These are phyloP conservation scores for Coemansia sp. DNA, from an alignment of 192 early-diverging fungal genomes.

Conservation along the genomic window DNA sequence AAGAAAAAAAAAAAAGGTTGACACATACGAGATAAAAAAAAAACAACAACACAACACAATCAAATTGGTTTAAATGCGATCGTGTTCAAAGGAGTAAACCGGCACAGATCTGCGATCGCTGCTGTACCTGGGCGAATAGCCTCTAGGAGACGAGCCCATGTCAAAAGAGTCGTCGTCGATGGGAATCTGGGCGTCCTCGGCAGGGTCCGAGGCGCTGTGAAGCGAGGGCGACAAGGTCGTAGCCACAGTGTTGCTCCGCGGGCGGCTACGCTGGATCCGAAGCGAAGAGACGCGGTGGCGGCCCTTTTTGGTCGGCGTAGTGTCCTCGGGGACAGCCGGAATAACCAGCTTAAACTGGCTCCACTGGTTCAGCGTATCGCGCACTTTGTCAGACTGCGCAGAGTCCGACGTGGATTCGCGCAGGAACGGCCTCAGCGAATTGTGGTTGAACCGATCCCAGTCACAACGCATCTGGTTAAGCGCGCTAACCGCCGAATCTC, in stretches of 20 bases:
- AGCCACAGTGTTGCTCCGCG: slow-evolving; percentile 1
- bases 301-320: slow-evolving; percentile 22
- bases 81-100: not conserved
- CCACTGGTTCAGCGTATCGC: slow-evolving; percentile 37
- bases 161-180: slow-evolving; percentile 5
- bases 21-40: too few relatives aligned
- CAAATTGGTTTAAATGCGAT: not conserved
- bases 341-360: slow-evolving; percentile 41
- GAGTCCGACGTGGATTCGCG: slow-evolving; percentile 43
- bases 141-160: slow-evolving; percentile 1
- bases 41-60: too few relatives aligned
- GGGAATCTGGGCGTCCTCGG: not conserved
- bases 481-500: slow-evolving; percentile 10
- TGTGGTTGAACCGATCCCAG: slow-evolving; percentile 27
- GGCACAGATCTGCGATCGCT: not conserved
- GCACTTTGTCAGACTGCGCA: slow-evolving; percentile 34
- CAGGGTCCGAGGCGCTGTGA: slow-evolving; percentile 4
- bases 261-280: slow-evolving; percentile 1
- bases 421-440: slow-evolving; percentile 30
- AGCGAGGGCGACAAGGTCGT: slow-evolving; percentile 11
- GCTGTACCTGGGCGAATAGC: not conserved
- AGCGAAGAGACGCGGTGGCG: slow-evolving; percentile 1
- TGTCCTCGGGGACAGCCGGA: slow-evolving; percentile 14
- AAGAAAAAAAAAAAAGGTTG: not conserved
- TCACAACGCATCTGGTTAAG: slow-evolving; percentile 15